Evolutionary conservation across 2,329 filamentous ascomycete genomes (phyloP).

Genomic region (Alternaria consortialis): DNA sequence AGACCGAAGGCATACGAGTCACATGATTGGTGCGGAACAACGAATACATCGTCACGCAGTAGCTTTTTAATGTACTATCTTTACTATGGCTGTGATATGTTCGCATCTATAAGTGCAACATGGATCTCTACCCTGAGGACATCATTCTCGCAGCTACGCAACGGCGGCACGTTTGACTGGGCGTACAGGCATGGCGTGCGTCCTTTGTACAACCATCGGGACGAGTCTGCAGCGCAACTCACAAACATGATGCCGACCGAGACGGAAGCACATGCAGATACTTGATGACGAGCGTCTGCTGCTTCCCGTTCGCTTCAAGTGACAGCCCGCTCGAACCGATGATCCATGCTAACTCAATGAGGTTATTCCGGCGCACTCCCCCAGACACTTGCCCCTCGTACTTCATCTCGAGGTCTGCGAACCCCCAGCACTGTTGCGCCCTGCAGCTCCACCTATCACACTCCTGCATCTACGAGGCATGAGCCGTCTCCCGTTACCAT

Average conservation of each 20-base stretch:
- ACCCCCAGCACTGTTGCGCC: slow-evolving; percentile 20
- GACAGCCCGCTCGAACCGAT: slow-evolving; percentile 16
- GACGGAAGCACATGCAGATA: slow-evolving; percentile 26
- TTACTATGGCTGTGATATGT: not conserved
- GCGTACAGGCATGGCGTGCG: slow-evolving; percentile 22
- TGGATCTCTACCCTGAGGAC: not conserved
- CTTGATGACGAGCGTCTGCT: slow-evolving; percentile 35
- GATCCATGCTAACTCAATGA: slow-evolving; percentile 19
- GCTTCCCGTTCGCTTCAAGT: slow-evolving; percentile 26
- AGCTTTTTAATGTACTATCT: not conserved
- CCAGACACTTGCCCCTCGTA: slow-evolving; percentile 23
- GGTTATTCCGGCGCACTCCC: slow-evolving; percentile 29
- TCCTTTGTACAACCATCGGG: slow-evolving; percentile 18
- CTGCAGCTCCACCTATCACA: slow-evolving; percentile 30
- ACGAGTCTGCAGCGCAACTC: slow-evolving; percentile 10
- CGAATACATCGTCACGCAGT: not conserved
- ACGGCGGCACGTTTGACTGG: slow-evolving; percentile 7
- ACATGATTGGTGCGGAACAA: not conserved
- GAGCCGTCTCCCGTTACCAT: slow-evolving; percentile 5
- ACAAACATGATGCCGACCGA: slow-evolving; percentile 21
- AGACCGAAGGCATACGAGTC: not conserved
- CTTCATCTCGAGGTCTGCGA: slow-evolving; percentile 23
- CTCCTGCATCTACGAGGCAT: not conserved
- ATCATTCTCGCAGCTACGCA: slow-evolving; percentile 6
- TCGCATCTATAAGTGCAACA: slow-evolving; percentile 2